Conservation (phyloP, 345 rosid species). For the Psidium guajava region DNA sequence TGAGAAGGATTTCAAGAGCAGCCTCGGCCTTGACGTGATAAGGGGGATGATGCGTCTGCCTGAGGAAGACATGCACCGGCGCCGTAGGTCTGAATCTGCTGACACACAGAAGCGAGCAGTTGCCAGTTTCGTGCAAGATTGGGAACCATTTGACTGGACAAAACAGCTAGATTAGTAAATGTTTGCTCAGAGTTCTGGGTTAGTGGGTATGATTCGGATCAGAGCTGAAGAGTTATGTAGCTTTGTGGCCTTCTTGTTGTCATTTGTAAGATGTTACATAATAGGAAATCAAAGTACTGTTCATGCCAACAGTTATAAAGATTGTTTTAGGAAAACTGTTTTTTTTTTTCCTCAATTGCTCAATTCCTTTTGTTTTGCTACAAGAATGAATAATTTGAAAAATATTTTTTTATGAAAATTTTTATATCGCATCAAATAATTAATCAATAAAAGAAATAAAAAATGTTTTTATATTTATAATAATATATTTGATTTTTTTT, state of each 20-base stretch:
- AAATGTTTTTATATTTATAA: too few relatives aligned
- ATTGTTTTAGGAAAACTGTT: not conserved
- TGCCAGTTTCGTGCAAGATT: slow-evolving; percentile 36
- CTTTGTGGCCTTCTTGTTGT: not conserved
- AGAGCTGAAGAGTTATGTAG: not conserved
- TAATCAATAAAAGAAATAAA: too few relatives aligned
- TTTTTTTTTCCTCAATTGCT: not conserved
- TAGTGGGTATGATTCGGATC: not conserved
- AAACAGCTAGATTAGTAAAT: slow-evolving; percentile 48
- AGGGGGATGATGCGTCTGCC: slow-evolving; percentile 77
- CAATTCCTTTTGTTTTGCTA: too few relatives aligned
- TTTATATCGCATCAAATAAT: too few relatives aligned
- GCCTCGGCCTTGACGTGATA: slow-evolving; percentile 77
- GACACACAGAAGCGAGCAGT: slow-evolving; percentile 69
- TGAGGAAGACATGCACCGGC: slow-evolving; percentile 86
- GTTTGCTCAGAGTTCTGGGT: not conserved
- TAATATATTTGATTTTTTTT: too few relatives aligned
- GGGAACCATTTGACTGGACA: slow-evolving; percentile 93
- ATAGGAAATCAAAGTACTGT: not conserved
- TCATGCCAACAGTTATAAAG: not conserved
- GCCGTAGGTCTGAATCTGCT: slow-evolving; percentile 46
- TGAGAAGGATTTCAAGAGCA: slow-evolving; percentile 66
- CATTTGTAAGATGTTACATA: not conserved
- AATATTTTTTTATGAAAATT: too few relatives aligned
- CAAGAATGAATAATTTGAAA: too few relatives aligned